phyloP scores from a whole-genome alignment of 2,329 filamentous ascomycete genomes.

The Pseudogymnoascus sp. region DNA sequence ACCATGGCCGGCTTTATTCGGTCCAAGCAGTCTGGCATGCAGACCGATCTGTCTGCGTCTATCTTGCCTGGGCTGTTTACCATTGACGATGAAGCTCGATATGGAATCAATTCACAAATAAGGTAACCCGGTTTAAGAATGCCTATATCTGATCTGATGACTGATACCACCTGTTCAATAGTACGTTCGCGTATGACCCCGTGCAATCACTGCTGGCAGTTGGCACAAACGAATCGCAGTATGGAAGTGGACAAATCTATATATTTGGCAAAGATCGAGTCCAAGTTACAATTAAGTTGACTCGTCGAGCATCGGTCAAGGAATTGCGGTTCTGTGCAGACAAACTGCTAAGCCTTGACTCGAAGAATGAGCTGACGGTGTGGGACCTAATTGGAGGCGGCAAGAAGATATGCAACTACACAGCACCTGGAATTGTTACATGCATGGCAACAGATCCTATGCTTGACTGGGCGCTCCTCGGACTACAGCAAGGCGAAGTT shows the following conservation, averaged over 20 bases:
- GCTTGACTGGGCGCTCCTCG: constrained; percentile 88
- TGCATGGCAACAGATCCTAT: constrained; percentile 76
- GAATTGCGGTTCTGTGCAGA: constrained; percentile 79
- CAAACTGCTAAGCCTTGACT: constrained; percentile 77
- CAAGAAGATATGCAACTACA: constrained; percentile 58
- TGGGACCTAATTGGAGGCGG: constrained; percentile 68
- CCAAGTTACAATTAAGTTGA: constrained; percentile 63
- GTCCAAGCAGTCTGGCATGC: constrained; percentile 88
- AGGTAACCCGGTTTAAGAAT: constrained; percentile 37
- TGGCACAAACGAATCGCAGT: constrained; percentile 80
- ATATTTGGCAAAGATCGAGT: constrained; percentile 79
- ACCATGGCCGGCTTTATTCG: constrained; percentile 80
- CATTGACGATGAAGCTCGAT: constrained; percentile 75
- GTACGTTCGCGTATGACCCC: constrained; percentile 83
- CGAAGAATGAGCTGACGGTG: constrained; percentile 74
- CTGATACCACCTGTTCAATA: constrained; percentile 32
- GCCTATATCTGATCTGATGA: constrained; percentile 1
- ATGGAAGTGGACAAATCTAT: constrained; percentile 81
- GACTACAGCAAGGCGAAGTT: constrained; percentile 74
- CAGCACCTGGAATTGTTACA: constrained; percentile 69
- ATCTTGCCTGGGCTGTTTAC: constrained; percentile 71
- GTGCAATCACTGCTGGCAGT: constrained; percentile 89
- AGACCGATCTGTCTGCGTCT: constrained; percentile 79
- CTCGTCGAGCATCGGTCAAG: constrained; percentile 66
- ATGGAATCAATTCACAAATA: constrained; percentile 72